phyloP scores from a whole-genome alignment of 2,329 filamentous ascomycete genomes.

The Colletotrichum chrysophilum region DNA sequence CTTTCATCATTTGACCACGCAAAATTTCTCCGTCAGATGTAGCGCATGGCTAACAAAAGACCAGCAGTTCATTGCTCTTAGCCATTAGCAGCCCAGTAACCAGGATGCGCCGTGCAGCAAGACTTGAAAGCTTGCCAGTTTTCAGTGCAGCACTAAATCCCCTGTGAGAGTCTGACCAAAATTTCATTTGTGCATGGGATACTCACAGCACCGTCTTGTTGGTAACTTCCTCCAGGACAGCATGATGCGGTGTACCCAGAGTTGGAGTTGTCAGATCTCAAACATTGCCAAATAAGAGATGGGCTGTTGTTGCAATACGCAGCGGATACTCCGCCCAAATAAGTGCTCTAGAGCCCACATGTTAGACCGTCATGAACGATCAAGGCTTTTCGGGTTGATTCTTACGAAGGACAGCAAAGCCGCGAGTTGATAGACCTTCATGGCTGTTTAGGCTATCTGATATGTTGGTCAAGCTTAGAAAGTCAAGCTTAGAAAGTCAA shows the following conservation, averaged over 20 bases:
- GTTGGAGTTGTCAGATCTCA: neutral
- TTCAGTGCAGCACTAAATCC: neutral
- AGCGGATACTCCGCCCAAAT: neutral
- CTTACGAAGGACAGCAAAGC: neutral
- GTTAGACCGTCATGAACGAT: neutral
- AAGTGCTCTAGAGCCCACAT: neutral
- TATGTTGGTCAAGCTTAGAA: neutral
- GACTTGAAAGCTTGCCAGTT: neutral
- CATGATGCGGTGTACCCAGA: conserved; percentile 1
- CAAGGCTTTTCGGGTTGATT: neutral
- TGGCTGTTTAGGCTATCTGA: neutral
- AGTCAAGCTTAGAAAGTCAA: neutral
- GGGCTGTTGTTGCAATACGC: neutral
- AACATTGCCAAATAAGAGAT: neutral
- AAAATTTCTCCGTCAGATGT: fast-evolving
- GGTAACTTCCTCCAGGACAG: neutral
- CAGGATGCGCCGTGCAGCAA: neutral
- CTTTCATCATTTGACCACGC: fast-evolving
- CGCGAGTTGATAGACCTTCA: neutral
- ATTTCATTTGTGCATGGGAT: fast-evolving
- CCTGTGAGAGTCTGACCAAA: neutral
- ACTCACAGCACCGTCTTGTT: neutral
- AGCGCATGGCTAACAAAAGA: neutral
- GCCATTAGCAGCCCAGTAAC: neutral
- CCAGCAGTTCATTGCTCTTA: neutral